These are phyloP conservation scores for Macaranga tanarius DNA, from an alignment of 441 rosid species.

Conservation along the genomic window DNA sequence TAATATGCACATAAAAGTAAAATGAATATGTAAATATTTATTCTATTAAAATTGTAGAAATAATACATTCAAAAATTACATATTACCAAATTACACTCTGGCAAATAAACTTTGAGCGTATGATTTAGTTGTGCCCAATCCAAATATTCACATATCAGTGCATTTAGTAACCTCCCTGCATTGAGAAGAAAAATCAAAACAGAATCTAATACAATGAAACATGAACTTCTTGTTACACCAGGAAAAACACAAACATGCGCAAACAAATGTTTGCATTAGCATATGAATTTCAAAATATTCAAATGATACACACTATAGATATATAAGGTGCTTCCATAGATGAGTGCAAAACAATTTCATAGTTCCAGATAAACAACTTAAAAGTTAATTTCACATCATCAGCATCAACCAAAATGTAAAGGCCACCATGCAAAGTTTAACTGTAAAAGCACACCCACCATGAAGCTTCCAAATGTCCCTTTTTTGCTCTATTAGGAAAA, in stretches of 20 bases:
- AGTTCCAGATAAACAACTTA: not conserved
- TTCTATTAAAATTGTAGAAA: not conserved
- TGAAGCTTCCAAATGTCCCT: not conserved
- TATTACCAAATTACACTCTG: conserved; percentile 98
- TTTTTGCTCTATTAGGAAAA: not conserved
- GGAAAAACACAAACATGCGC: not conserved
- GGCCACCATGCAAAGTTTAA: not conserved
- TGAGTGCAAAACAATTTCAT: not conserved
- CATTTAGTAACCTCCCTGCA: conserved; percentile 86
- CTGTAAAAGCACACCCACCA: conserved; percentile 3
- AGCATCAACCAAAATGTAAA: not conserved
- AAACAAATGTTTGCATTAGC: not conserved
- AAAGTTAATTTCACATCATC: not conserved
- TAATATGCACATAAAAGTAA: conserved; percentile 11
- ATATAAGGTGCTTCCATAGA: not conserved
- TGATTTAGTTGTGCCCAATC: conserved; percentile 97
- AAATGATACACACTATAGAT: not conserved
- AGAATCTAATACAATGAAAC: conserved; percentile 5
- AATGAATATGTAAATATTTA: not conserved
- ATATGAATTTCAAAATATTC: not conserved
- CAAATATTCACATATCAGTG: conserved; percentile 82
- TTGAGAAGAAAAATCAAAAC: conserved; percentile 17
- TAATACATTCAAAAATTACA: conserved; percentile 30
- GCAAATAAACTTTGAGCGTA: conserved; percentile 80
- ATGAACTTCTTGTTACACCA: not conserved